Base-by-base conservation (phyloP, 495 filamentous ascomycete species). In the Hypoxylon cercidicola region DNA sequence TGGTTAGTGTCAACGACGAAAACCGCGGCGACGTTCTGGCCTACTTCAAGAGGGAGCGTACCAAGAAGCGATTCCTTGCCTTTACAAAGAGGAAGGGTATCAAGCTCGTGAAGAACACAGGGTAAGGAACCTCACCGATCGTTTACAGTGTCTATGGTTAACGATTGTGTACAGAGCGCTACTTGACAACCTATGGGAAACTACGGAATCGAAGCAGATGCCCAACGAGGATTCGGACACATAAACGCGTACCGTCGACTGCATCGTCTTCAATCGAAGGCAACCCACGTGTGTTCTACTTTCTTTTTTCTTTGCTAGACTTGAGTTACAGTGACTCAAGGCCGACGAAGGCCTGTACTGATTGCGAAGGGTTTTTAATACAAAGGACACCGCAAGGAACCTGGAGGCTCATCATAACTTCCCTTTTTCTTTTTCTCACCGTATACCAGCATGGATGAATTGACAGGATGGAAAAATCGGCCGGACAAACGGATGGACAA, bases 11-110 rank as follows among this genome's bases (percentile, higher is more conserved):
- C 45, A 64, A 55, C 44, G 55, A 71, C 57, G 43, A 66, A 32
- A 50, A 44, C 3, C 70, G 75, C 1, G 76, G 76, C 5, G 65
- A 79, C 25, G 52, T 81, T 28, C 55, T 82, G 15, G 78, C 76
- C 37, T 60, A 70, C 59, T 82, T 82, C 60, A 81, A 80, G 70
- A 59, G 80, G 9, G 73, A 75, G 46, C 67, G 79, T 23, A 82
- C 79, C 39, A 82, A 81, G 78, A 68, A 69, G 45, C 61, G 80
- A 43, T 81, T 82, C 41, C 64, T 82, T 55, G 53, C 57, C 10
- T 81, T 81, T 49, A 60, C 75, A 34, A 63, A 63, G 34, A 74
- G 55, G 61, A 77, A 75, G 73, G 77, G 76, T 16, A 62, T 81
- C 21, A 74, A 61, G 61, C 41, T 82, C 15, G 64, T 70, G 0